Evolutionary conservation across 306 rosid species (phyloP).

Genomic region (Quercus variabilis): DNA sequence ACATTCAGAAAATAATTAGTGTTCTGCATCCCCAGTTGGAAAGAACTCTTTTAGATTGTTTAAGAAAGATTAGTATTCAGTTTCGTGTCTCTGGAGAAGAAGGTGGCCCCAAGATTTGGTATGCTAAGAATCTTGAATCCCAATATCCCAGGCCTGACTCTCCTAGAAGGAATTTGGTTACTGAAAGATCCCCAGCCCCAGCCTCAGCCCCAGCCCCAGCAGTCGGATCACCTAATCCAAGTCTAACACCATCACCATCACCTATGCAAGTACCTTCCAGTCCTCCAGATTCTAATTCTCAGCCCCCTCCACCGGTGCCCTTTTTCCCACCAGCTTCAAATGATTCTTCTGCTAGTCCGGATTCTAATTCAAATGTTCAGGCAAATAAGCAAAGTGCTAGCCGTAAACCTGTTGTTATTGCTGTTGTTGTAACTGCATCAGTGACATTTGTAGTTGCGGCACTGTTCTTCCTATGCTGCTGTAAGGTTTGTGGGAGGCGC

Average conservation of each 20-base stretch:
- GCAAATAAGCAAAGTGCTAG: conserved; percentile 19
- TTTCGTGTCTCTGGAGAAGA: conserved; percentile 50
- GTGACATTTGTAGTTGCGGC: conserved; percentile 56
- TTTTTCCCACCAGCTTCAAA: conserved; percentile 9
- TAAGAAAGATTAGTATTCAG: conserved; percentile 39
- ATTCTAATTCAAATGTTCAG: conserved; percentile 21
- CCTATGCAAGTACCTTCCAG: conserved; percentile 25
- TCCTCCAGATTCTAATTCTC: neutral
- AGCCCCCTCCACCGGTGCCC: neutral
- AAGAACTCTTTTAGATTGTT: conserved; percentile 56
- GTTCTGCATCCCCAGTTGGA: conserved; percentile 49
- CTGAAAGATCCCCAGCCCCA: conserved; percentile 26
- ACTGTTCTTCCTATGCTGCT: conserved; percentile 51
- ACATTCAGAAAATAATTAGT: conserved; percentile 39
- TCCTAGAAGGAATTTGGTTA: conserved; percentile 60
- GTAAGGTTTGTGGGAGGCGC: conserved; percentile 35
- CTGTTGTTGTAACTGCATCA: conserved; percentile 53
- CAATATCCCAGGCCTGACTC: conserved; percentile 28
- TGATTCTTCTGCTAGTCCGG: conserved; percentile 10
- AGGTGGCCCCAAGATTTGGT: conserved; percentile 43
- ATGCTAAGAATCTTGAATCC: conserved; percentile 30
- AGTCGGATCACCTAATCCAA: conserved; percentile 23
- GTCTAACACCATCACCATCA: conserved; percentile 18
- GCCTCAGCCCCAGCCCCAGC: conserved; percentile 26
- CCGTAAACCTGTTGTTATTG: conserved; percentile 29